Base-by-base conservation (phyloP, 2,329 filamentous ascomycete species). In the Neopestalotiopsis rosae region DNA sequence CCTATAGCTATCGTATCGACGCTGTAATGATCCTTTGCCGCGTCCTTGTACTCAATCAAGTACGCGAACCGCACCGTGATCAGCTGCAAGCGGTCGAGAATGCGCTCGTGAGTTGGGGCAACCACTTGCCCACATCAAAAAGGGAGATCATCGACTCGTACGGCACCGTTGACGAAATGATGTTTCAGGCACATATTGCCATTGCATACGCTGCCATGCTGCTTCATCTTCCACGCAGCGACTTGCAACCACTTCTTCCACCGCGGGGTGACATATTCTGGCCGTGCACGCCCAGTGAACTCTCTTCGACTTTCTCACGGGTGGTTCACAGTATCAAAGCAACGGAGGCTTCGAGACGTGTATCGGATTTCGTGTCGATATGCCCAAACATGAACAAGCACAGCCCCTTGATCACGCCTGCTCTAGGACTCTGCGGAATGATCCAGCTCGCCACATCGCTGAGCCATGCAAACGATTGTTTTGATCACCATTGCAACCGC, bases 31-130 rank as follows among this genome's bases (percentile, higher is more conserved):
- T 62, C 2, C 59, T 62, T 6, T 62, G 59, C 17, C 59, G 59
- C 14, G 59, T 34, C 13, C 59, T 62, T 30, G 28, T 62, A 20
- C 32, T 62, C 5, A 62, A 62, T 13, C 59, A 62, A 20, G 34
- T 62, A 38, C 59, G 59, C 12, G 59, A 62, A 5, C 59, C 59
- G 5, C 59, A 62, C 59, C 59, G 59, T 20, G 59, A 62, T 62
- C 59, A 62, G 12, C 59, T 62, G 30, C 59, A 62, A 40, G 59
- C 59, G n/a, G 59, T 62, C n/a, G 59, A 62, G 20, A 62, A 62
- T 20, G 59, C 59, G 1, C 34, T 62, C 12, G 59, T 62, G 14
- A 62, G 59, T 9, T 62, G 59, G 59, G 32, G 40, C 12, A 62
- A 62, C 20, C 59, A 38, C 13, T 40, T 62, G 10, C 59, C 59